Base-by-base conservation (phyloP, 2,329 filamentous ascomycete species). In the Pseudogymnoascus sp. region DNA sequence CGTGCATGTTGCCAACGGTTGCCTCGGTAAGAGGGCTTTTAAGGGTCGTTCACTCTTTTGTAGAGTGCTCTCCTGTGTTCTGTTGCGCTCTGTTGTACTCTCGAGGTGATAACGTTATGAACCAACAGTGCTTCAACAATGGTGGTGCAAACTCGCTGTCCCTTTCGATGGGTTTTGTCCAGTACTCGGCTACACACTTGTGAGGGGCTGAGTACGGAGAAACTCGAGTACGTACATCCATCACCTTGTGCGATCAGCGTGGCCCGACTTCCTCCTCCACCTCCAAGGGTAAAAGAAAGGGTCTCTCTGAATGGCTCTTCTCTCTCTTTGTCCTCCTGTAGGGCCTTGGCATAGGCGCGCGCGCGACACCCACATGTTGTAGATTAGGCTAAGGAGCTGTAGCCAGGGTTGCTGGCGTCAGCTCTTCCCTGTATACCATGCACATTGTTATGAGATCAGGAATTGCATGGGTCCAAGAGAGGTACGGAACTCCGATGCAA, bases 331-430 rank as follows among this genome's bases (percentile, higher is more conserved):
- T 22, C 49, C n/a, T 19, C 14, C n/a, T 30, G 49, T 55, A 33
- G 9, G 49, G 49, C 28, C 49, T 55, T 55, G 49, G 49, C 49
- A 55, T 19, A 55, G 5, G 33, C 49, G 8, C 45, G 45, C 49
- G 49, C 49, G 49, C 25, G 25, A 55, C 49, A 33, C n/a, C n/a
- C 23, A 55, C n/a, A 55, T 55, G 49, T 55, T 33, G 49, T 55
- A 55, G 9, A 55, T 55, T 55, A 55, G 49, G 49, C 49, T 55
- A 55, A 55, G 25, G 49, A 33, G 49, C n/a, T 33, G 25, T 33
- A 33, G n/a, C 25, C n/a, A 33, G 49, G 25, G 28, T 33, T 55
- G n/a, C 23, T 28, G 4, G 23, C 45, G 11, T 22, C 28, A 55
- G n/a, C 25, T 30, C 25, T 19, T 55, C 45, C 45, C 45, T 55